Base-by-base conservation (phyloP, 2,329 filamentous ascomycete genomes). In the Monosporascus cannonballus region DNA sequence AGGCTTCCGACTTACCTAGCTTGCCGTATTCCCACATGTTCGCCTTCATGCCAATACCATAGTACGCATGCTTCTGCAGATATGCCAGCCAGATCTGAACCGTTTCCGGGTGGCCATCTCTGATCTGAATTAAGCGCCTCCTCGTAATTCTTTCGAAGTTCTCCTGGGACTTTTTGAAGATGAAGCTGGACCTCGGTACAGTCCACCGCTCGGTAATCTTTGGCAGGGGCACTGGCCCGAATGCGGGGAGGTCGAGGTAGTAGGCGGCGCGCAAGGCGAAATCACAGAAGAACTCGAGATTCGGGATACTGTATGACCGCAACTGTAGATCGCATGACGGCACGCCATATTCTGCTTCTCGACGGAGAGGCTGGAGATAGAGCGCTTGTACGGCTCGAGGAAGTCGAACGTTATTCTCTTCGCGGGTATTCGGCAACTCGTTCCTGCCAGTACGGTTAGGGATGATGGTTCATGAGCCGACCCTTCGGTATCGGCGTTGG, bases 11-110 rank as follows among this genome's bases (percentile, higher is more conserved):
- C 72, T 57, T 79, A 87, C 87, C 86, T 54, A 92, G 68, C 53
- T 81, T 80, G 64, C 87, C 84, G 71, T 90, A 92, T 67, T 96
- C 90, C 85, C 89, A 99, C 48, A 97, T 81, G 69, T 99, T 96
- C 50, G 94, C 94, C 79, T 99, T 99, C 91, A 99, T 95, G 64
- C 94, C 94, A 41, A 97, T 86, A n/a, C 94, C 94, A 61, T 95
- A 89, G 69, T 94, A 96, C 42, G 91, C 89, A 67, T 96, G 87
- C 73, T 96, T 96, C 66, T 89, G 83, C 66, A 99, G 70, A 67
- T 96, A 97, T 0, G 90, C 91, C 54, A 99, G 75, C 94, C 94
- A 99, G 27, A 92, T 71, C 71, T 95, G 87, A 37, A 99, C 91
- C 1, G 85, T 86, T 68, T 96, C 90, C 1, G 91, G 85, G 64